Evolutionary conservation across 305 asterid genomes (phyloP), one percentile per base, ranked within the genome.

Genomic region (Solanum chacoense): DNA sequence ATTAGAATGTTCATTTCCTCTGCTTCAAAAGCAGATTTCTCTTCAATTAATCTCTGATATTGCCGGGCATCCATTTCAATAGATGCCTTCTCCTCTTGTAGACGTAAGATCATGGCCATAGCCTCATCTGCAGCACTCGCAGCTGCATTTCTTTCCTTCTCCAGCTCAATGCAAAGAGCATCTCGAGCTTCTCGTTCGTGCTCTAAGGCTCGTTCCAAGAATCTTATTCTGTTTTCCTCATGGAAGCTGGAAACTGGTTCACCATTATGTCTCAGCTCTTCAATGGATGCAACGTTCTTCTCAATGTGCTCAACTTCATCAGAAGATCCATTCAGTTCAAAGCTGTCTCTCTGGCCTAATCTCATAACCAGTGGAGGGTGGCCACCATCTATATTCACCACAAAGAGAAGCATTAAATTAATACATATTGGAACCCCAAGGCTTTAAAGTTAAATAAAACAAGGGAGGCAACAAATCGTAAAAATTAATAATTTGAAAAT

Each of bases 91-190:
- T 97, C 99, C 89, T 92, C 98, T 89, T 97, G 99, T 29, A 97
- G 94, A 42, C 98, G 99, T 32, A 92, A 93, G 91, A 97, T 97
- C 99, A 97, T 97, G 88, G 99, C 98, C 98, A 97, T 94, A 65
- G 99, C 99, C 95, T 97, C 99, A 74, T 97, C 99, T 22, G 99
- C 99, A 87, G 99, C 99, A 88, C 91, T 83, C 73, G 98, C 98
- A 24, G 99, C 96, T 38, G 99, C 96, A 92, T 92, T 95, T 93
- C 99, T 94, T 93, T 97, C 99, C 94, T 94, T 94, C 89, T 97
- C 99, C 79, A 97, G 99, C 92, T 97, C 99, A 34, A 88, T 88
- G 80, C 92, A 94, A 87, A 97, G 96, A 86, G 96, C 94, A 37
- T 91, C 91, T 91, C 92, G 92, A 86, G 95, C 96, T 87, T 90